phyloP scores from a whole-genome alignment of 768 basidiomycete genomes.

The Exidia glandulosa region DNA sequence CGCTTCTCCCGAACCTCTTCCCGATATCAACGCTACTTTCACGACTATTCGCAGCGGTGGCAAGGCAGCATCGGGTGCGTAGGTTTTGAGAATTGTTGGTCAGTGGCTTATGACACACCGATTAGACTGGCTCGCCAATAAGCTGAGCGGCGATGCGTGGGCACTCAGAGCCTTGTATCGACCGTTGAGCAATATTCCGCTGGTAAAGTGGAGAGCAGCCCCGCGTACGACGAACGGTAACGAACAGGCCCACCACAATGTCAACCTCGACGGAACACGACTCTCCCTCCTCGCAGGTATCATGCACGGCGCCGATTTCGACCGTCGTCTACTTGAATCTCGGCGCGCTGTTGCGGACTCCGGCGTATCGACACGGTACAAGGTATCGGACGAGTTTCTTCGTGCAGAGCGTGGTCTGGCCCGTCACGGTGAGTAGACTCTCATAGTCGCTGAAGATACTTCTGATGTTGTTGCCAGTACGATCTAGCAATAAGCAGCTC shows the following conservation, averaged over 20 bases:
- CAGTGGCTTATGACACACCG: not conserved
- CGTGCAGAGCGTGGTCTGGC: too few relatives aligned
- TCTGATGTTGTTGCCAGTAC: too few relatives aligned
- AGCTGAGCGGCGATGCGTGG: not conserved
- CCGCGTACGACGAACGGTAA: not conserved
- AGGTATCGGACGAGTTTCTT: too few relatives aligned
- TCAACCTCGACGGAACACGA: not conserved
- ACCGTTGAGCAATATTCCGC: not conserved
- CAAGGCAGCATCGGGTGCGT: slow-evolving; percentile 11
- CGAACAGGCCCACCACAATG: slow-evolving; percentile 1
- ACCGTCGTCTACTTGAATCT: too few relatives aligned
- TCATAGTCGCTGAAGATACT: too few relatives aligned
- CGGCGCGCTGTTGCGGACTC: too few relatives aligned
- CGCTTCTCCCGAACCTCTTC: slow-evolving; percentile 10
- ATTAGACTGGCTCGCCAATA: slow-evolving; percentile 2
- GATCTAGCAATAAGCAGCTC: too few relatives aligned
- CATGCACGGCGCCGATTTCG: not conserved
- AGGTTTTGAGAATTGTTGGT: slow-evolving; percentile 5
- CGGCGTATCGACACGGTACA: too few relatives aligned
- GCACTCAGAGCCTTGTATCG: not conserved
- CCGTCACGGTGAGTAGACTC: too few relatives aligned
- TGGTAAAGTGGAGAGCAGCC: not conserved
- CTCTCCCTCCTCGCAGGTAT: slow-evolving; percentile 3
- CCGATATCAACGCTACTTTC: slow-evolving; percentile 9
- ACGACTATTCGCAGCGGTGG: slow-evolving; percentile 12